Conservation (phyloP, 768 basidiomycete species). For the Trametes maxima region DNA sequence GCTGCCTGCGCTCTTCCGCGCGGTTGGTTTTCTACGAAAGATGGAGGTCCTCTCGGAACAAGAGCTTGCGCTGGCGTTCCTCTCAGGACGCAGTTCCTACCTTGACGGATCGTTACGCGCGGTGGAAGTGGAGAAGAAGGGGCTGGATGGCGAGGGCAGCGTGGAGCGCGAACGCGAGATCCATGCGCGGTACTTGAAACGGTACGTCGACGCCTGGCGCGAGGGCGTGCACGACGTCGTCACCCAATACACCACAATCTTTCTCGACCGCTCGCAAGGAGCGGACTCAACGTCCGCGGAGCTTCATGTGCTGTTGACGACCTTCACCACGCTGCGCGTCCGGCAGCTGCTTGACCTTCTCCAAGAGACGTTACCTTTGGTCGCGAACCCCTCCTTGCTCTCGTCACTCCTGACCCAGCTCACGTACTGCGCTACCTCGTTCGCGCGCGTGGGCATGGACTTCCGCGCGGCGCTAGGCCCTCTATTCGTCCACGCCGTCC, state of each 20-base stretch:
- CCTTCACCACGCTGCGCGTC: slow-evolving; percentile 66
- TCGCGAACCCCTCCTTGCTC: slow-evolving; percentile 62
- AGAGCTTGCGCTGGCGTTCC: slow-evolving; percentile 85
- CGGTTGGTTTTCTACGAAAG: slow-evolving; percentile 82
- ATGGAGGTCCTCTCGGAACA: slow-evolving; percentile 73
- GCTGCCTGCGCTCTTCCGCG: slow-evolving; percentile 87
- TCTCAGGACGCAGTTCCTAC: slow-evolving; percentile 70
- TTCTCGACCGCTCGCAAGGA: slow-evolving; percentile 64
- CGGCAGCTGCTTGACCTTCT: slow-evolving; percentile 71
- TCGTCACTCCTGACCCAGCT: slow-evolving; percentile 89
- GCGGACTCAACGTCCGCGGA: slow-evolving; percentile 30
- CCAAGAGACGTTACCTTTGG: slow-evolving; percentile 58
- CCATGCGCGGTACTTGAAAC: slow-evolving; percentile 75
- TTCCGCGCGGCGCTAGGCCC: slow-evolving; percentile 71
- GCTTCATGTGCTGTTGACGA: slow-evolving; percentile 58
- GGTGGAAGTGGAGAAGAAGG: slow-evolving; percentile 42
- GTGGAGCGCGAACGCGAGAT: slow-evolving; percentile 57
- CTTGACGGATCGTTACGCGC: slow-evolving; percentile 60
- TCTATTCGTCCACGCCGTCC: slow-evolving; percentile 68
- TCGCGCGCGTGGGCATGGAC: slow-evolving; percentile 90
- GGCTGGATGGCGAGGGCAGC: slow-evolving; percentile 44
- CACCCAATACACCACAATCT: slow-evolving; percentile 87
- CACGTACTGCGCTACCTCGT: slow-evolving; percentile 90
- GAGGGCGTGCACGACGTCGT: slow-evolving; percentile 93
- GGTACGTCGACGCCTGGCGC: slow-evolving; percentile 88